Evolutionary conservation across 345 rosid genomes (phyloP).

Genomic region (Cardamine chenopodiifolia): DNA sequence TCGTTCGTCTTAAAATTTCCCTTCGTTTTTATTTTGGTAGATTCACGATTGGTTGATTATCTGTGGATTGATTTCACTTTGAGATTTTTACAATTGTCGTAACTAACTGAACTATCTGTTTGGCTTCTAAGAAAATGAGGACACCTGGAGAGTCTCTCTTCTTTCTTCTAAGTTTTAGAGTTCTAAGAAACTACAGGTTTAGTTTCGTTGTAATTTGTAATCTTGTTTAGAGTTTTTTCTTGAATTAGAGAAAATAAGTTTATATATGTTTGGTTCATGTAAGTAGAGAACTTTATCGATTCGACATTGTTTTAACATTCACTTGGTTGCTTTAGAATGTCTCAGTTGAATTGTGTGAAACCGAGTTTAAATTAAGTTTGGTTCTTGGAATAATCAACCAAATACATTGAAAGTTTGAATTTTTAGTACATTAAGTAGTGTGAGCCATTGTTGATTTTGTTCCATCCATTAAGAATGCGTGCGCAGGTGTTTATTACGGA

Average conservation of each 20-base stretch:
- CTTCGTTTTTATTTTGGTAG: not conserved
- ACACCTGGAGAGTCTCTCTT: too few species aligned
- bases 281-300: slow-evolving; percentile 1
- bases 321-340: slow-evolving; percentile 16
- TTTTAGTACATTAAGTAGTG: not conserved
- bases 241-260: slow-evolving; percentile 5
- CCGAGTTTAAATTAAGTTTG: not conserved
- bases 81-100: too few species aligned
- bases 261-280: slow-evolving; percentile 8
- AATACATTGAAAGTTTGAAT: not conserved
- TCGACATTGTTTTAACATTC: not conserved
- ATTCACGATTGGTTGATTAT: too few species aligned
- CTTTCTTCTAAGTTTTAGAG: too few species aligned
- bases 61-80: too few species aligned
- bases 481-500: slow-evolving; percentile 94
- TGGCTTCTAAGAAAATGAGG: too few species aligned
- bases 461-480: slow-evolving; percentile 47
- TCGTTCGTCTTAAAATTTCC: slow-evolving; percentile 28
- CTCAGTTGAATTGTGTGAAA: not conserved
- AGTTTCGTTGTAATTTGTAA: not conserved
- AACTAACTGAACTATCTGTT: too few species aligned
- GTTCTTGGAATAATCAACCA: not conserved
- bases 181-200: not conserved
- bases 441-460: slow-evolving; percentile 25
- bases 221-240: slow-evolving; percentile 3